Conservation (phyloP, 2,329 filamentous ascomycete genomes). For the Epicoccum sorghinum region DNA sequence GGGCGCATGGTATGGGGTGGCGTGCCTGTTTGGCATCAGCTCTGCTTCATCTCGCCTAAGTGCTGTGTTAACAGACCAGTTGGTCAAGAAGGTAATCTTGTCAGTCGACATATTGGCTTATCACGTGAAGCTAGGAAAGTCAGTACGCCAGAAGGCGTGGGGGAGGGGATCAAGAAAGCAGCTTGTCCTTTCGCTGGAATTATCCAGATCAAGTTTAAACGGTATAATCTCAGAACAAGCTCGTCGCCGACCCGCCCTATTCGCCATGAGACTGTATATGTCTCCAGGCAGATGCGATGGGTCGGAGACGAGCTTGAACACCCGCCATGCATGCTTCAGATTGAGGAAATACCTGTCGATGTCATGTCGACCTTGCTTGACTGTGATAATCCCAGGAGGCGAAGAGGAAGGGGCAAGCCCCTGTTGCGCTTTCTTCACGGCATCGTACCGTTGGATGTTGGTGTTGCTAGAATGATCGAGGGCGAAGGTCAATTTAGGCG, state of each 20-base stretch:
- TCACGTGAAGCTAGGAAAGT: conserved; percentile 52
- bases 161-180: conserved; percentile 60
- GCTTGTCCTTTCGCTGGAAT: conserved; percentile 99
- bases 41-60: neutral
- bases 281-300: conserved; percentile 65
- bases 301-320: conserved; percentile 37
- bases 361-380: conserved; percentile 10
- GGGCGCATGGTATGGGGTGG: conserved; percentile 80
- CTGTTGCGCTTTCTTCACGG: conserved; percentile 10
- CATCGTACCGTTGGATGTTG: conserved; percentile 13
- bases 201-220: conserved; percentile 97
- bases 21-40: conserved; percentile 64
- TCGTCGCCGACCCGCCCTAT: conserved; percentile 73
- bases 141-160: conserved; percentile 32
- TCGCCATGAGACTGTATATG: conserved; percentile 69
- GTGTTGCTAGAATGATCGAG: neutral
- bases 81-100: conserved; percentile 84
- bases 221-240: conserved; percentile 82
- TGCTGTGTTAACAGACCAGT: conserved; percentile 64
- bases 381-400: neutral
- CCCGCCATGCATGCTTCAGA: conserved; percentile 50
- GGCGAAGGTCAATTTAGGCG: neutral
- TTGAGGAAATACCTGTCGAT: conserved; percentile 18
- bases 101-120: conserved; percentile 74
- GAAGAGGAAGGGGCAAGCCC: neutral